Evolutionary conservation across 2,329 filamentous ascomycete species (phyloP).

Genomic region (Huntiella decipiens): DNA sequence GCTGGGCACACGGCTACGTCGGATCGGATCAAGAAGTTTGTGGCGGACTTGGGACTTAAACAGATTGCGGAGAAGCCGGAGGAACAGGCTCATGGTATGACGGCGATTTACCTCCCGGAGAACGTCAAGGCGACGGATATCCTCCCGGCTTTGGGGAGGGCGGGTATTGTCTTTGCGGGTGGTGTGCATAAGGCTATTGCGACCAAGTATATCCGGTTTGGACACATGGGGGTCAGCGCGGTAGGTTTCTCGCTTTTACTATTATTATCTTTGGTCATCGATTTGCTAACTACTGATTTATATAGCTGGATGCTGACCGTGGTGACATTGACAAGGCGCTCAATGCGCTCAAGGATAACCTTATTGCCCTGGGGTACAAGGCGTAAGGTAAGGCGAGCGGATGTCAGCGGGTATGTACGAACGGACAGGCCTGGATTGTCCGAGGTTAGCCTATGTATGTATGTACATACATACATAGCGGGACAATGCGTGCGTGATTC

Average conservation of each 20-base stretch:
- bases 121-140: slow-evolving; percentile 63
- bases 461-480: no score
- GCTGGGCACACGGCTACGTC: slow-evolving; percentile 61
- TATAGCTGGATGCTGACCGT: slow-evolving; percentile 54
- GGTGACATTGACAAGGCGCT: slow-evolving; percentile 73
- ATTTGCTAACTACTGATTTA: slow-evolving; percentile 13
- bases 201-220: slow-evolving; percentile 82
- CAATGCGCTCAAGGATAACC: slow-evolving; percentile 51
- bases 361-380: slow-evolving; percentile 51
- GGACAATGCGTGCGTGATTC: no score
- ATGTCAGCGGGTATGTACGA: no score
- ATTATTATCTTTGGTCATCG: slow-evolving; percentile 3
- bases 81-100: slow-evolving; percentile 95
- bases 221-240: slow-evolving; percentile 92
- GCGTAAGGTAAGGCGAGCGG: slow-evolving; percentile 4
- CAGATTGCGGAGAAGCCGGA: slow-evolving; percentile 71
- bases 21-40: slow-evolving; percentile 68
- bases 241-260: slow-evolving; percentile 25
- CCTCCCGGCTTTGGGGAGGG: slow-evolving; percentile 66
- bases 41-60: slow-evolving; percentile 65
- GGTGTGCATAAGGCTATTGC: slow-evolving; percentile 94
- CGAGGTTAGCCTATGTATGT: no score
- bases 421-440: no score
- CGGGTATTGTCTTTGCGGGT: slow-evolving; percentile 83
- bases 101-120: slow-evolving; percentile 86